Evolutionary conservation across 1,284 basidiomycete species (phyloP), one percentile per base, ranked within the genome.

Genomic region (Ceratobasidium sp.): DNA sequence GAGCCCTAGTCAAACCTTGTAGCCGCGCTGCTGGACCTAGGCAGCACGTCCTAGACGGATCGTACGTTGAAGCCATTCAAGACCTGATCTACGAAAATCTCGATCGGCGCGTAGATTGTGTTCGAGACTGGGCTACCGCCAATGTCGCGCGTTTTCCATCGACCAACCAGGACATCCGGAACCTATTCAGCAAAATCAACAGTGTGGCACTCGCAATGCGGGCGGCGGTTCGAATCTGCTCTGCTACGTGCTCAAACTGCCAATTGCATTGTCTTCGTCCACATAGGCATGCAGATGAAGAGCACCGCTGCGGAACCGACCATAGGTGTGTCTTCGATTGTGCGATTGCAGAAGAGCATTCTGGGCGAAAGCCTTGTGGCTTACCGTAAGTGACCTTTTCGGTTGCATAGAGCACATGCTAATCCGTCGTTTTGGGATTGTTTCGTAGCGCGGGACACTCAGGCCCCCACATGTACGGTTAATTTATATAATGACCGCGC

Each of bases 101-200:
- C 20, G 68, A 71, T 31, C 20, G 53, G 37, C 85, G 89, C 2
- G 81, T 88, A 28, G 80, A 82, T 3, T 86, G 86, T 65, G 88
- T 90, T 26, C 82, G 81, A 1, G 81, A 84, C 64, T 91, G 90
- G 90, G 80, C 90, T 11, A 81, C 82, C 3, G 81, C 83, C 15
- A 91, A 91, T 69, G 80, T 88, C 3, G 79, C 82, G 1, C 84
- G 87, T 1, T 90, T 90, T 80, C 84, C 84, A 47, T 78, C 80
- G 0, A 83, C 81, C 45, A 84, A 87, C 64, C 85, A 87, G 1
- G 84, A 85, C 35, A 85, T 90, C 11, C 86, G 87, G 11, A 83
- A 84, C 0, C 79, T 91, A 20, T 83, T 84, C 8, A 83, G 89
- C 58, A 80, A 82, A 8, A 86, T 88, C 73, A 85, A 88, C 11